Conservation (phyloP, 352 stramenopile species). For the Phytophthora lateralis region DNA sequence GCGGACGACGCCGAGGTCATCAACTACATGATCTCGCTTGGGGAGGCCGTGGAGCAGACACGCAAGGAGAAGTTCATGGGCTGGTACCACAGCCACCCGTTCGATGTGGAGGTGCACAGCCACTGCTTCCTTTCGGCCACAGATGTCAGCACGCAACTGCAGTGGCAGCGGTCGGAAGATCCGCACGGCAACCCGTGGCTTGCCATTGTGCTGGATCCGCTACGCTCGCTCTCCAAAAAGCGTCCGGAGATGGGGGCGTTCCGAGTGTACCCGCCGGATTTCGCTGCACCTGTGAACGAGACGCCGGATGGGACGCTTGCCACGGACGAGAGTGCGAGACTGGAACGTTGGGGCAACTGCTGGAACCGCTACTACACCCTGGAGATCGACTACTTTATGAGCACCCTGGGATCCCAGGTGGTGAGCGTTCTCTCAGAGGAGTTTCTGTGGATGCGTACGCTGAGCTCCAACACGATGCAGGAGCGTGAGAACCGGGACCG, state of each 20-base stretch:
- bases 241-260: slow-evolving; percentile 97
- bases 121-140: slow-evolving; percentile 98
- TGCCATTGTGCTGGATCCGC: slow-evolving; percentile 97
- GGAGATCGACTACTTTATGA: slow-evolving; percentile 98
- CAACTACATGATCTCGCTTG: slow-evolving; percentile 99
- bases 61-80: slow-evolving; percentile 98
- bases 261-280: slow-evolving; percentile 97
- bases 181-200: slow-evolving; percentile 96
- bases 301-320: slow-evolving; percentile 96
- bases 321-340: slow-evolving; percentile 89
- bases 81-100: slow-evolving; percentile 99
- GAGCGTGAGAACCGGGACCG: slow-evolving; percentile 90
- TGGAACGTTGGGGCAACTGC: slow-evolving; percentile 97
- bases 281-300: slow-evolving; percentile 92
- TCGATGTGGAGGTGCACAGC: slow-evolving; percentile 95
- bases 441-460: slow-evolving; percentile 92
- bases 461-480: slow-evolving; percentile 91
- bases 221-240: slow-evolving; percentile 94
- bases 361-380: slow-evolving; percentile 88
- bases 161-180: slow-evolving; percentile 98
- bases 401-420: slow-evolving; percentile 88
- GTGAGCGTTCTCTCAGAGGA: slow-evolving; percentile 94
- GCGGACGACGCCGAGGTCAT: slow-evolving; percentile 97
- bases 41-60: slow-evolving; percentile 94
- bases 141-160: slow-evolving; percentile 97